Conservation (phyloP, 2,329 filamentous ascomycete genomes). For the Fusarium irregulare region DNA sequence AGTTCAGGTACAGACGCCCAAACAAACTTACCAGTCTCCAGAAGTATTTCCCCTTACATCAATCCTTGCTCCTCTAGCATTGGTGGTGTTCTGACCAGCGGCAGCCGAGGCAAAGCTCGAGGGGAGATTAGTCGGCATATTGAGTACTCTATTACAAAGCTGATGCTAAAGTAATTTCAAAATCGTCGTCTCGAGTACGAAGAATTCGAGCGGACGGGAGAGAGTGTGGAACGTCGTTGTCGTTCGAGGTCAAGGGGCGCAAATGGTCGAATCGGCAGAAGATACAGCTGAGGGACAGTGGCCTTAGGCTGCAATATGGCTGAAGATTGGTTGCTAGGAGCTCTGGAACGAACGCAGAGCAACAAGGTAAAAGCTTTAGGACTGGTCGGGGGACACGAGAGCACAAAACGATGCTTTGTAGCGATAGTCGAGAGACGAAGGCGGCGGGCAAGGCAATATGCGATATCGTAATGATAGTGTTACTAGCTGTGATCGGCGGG, state of each 20-base stretch:
- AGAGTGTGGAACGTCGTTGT: conserved; percentile 37
- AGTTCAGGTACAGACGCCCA: conserved; percentile 9
- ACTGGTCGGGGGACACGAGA: conserved; percentile 34
- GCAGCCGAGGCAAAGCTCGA: conserved; percentile 88
- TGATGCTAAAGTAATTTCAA: conserved; percentile 7
- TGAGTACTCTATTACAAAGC: conserved; percentile 42
- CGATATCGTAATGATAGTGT: conserved; percentile 40
- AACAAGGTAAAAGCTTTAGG: conserved; percentile 33
- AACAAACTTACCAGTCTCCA: conserved; percentile 76
- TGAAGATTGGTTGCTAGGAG: conserved; percentile 25
- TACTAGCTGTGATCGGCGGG: conserved; percentile 33
- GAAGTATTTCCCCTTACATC: conserved; percentile 67
- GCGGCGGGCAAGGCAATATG: conserved; percentile 32
- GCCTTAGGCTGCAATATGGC: conserved; percentile 31
- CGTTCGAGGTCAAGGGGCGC: conserved; percentile 37
- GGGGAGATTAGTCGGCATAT: conserved; percentile 79
- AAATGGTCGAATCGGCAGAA: conserved; percentile 29
- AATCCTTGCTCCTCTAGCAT: conserved; percentile 67
- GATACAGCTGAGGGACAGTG: conserved; percentile 24
- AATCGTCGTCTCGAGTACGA: conserved; percentile 32
- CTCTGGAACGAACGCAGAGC: conserved; percentile 28
- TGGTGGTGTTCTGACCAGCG: conserved; percentile 76
- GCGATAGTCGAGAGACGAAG: conserved; percentile 36
- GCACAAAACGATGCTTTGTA: conserved; percentile 42
- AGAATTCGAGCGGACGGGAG: conserved; percentile 31